These are phyloP conservation scores for Cryptococcus neoformans DNA, from an alignment of 1,284 basidiomycete genomes.

Conservation along the genomic window DNA sequence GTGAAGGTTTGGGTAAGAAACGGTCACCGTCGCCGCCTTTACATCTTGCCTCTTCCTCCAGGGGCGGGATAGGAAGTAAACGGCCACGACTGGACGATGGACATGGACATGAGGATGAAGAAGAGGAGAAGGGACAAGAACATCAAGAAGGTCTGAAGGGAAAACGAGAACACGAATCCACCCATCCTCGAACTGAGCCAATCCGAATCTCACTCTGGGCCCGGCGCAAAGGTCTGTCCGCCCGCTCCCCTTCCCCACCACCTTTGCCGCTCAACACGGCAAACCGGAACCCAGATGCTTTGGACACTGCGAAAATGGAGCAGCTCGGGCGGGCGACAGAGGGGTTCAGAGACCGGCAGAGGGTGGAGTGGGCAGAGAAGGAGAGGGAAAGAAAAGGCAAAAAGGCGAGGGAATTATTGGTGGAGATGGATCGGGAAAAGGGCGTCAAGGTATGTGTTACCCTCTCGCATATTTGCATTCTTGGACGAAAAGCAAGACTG, in stretches of 20 bases:
- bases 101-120: no score
- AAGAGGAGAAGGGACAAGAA: conserved; percentile 12
- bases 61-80: not conserved
- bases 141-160: not conserved
- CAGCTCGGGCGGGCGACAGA: conserved; percentile 31
- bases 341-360: conserved; percentile 33
- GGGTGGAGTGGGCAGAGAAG: conserved; percentile 26
- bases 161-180: conserved; percentile 12
- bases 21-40: conserved; percentile 9
- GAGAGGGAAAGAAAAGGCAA: conserved; percentile 32
- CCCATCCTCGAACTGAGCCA: conserved; percentile 33
- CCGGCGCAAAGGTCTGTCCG: conserved; percentile 36
- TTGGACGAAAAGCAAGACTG: not conserved
- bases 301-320: conserved; percentile 26
- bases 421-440: conserved; percentile 32
- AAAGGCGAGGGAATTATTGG: conserved; percentile 37
- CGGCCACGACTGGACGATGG: conserved; percentile 9
- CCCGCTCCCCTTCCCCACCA: conserved; percentile 24
- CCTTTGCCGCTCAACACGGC: conserved; percentile 19
- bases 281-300: conserved; percentile 22
- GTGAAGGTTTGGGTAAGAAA: conserved; percentile 43
- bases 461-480: not conserved
- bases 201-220: conserved; percentile 47
- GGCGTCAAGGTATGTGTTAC: conserved; percentile 51
- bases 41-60: not conserved